These are phyloP conservation scores for Pseudopithomyces chartarum DNA, from an alignment of 2,329 filamentous ascomycete species.

Conservation along the genomic window DNA sequence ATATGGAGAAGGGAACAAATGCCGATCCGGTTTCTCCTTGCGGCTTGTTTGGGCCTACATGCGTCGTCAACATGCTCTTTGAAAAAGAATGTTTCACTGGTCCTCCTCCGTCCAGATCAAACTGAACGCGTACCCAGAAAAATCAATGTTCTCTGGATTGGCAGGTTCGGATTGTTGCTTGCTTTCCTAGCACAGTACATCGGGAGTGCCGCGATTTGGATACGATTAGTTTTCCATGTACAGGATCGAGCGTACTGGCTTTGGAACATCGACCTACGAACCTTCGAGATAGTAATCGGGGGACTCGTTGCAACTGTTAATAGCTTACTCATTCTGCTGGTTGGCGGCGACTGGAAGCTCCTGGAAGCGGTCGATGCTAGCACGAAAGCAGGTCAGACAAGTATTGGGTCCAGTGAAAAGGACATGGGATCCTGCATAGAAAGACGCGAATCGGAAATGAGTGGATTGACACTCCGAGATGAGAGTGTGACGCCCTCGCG, in stretches of 20 bases:
- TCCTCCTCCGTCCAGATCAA: neutral
- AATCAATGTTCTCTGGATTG: neutral
- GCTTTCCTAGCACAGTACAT: neutral
- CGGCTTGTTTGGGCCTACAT: neutral
- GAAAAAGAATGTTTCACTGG: neutral
- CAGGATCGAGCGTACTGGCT: neutral
- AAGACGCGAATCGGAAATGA: neutral
- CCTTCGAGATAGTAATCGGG: neutral
- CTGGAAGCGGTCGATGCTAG: neutral
- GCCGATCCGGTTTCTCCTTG: neutral
- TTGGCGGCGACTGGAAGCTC: neutral
- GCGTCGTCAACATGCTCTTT: neutral
- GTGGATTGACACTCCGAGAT: neutral
- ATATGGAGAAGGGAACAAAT: neutral
- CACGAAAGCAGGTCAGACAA: neutral
- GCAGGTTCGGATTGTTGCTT: neutral
- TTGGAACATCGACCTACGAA: neutral
- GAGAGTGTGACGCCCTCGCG: neutral
- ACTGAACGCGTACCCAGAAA: neutral
- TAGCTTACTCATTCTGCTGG: neutral
- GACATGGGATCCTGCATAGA: neutral
- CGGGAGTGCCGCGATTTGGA: neutral
- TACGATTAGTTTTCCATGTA: neutral
- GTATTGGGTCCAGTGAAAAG: neutral
- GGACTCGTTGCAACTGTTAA: neutral